Evolutionary conservation across 345 rosid species (phyloP).

Genomic region (Citrus australasica): DNA sequence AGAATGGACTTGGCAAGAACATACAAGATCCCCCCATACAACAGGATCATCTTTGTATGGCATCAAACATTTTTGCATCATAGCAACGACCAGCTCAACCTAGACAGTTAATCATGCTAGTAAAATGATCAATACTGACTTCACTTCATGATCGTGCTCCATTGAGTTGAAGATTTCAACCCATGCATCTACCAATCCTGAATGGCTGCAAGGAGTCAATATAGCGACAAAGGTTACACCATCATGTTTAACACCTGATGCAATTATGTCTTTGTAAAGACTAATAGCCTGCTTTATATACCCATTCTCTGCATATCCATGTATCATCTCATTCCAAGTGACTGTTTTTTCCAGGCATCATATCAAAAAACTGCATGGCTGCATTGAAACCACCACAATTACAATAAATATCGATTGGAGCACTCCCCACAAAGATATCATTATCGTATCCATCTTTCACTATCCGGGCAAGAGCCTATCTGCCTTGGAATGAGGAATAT

Average conservation of each 20-base stretch:
- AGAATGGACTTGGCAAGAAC: constrained; percentile 71
- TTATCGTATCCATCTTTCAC: constrained; percentile 44
- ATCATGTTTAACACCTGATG: constrained; percentile 46
- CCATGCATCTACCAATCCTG: constrained; percentile 61
- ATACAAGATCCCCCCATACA: constrained; percentile 74
- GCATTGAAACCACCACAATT: constrained; percentile 59
- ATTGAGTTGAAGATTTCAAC: constrained; percentile 59
- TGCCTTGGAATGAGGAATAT: constrained; percentile 51
- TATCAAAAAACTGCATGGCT: constrained; percentile 46
- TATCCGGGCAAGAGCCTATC: constrained; percentile 50
- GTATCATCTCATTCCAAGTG: constrained; percentile 86
- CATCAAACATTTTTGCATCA: neutral
- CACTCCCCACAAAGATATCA: constrained; percentile 59
- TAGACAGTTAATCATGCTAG: constrained; percentile 30
- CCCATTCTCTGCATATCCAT: constrained; percentile 78
- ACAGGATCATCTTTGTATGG: constrained; percentile 54
- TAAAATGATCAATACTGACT: constrained; percentile 58
- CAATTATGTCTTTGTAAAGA: constrained; percentile 51
- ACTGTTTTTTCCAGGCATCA: constrained; percentile 49
- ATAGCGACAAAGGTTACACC: constrained; percentile 59
- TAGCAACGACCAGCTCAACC: too few relatives aligned
- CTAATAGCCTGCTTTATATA: constrained; percentile 52
- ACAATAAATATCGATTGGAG: constrained; percentile 66
- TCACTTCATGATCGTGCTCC: constrained; percentile 49
- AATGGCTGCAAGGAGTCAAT: constrained; percentile 74